phyloP scores from a whole-genome alignment of 202 grass and related monocot genomes.

The Carex arenaria region DNA sequence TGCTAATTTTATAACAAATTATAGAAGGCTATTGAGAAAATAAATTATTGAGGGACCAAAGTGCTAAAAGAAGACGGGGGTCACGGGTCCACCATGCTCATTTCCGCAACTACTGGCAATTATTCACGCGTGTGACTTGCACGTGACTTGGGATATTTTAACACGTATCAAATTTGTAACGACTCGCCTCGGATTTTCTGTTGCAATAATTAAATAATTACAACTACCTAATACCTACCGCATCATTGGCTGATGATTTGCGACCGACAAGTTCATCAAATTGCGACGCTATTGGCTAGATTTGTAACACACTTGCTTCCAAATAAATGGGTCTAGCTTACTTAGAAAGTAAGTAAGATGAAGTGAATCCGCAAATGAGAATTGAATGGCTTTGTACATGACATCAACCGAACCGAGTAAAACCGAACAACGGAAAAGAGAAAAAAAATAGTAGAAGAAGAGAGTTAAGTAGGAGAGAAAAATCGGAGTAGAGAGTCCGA shows the following conservation, averaged over 20 bases:
- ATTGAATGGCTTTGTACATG: too few relatives aligned
- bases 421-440: too few relatives aligned
- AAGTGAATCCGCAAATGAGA: too few relatives aligned
- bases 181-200: neutral
- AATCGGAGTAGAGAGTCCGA: too few relatives aligned
- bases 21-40: neutral
- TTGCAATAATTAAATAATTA: neutral
- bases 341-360: neutral
- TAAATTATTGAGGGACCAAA: neutral
- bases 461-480: too few relatives aligned
- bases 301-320: neutral
- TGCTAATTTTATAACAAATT: too few relatives aligned
- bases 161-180: neutral
- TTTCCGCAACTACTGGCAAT: neutral
- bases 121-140: neutral
- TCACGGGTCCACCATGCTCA: neutral
- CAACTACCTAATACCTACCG: neutral
- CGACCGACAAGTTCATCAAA: too few relatives aligned
- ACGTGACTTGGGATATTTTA: constrained; percentile 1
- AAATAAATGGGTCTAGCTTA: neutral
- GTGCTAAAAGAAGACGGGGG: neutral
- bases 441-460: too few relatives aligned
- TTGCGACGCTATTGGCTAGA: too few relatives aligned
- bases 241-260: neutral
- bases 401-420: too few relatives aligned